Base-by-base conservation (phyloP, 192 early-diverging fungal species). In the Umbelopsis vinacea region DNA sequence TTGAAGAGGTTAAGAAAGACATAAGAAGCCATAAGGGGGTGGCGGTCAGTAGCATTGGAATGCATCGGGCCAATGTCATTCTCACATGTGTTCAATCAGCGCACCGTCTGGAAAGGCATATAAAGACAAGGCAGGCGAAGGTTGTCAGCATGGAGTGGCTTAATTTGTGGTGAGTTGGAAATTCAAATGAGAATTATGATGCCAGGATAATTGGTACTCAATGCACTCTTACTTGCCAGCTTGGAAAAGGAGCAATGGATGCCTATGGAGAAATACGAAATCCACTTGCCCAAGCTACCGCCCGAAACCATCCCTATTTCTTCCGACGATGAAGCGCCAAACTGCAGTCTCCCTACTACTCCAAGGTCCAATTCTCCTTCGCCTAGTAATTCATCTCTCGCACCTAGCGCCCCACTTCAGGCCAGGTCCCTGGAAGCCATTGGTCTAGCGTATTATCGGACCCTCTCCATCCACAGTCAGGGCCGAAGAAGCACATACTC, bases 21-120 rank as follows among this genome's bases (percentile, higher is more conserved):
- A 63, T 63, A 14, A 63, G 57, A 33, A 14, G 26, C 24, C 57
- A 63, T 37, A 63, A 63, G 15, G 57, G 57, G 4, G 57, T 63
- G 5, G 57, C 57, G 33, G 29, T 63, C 17, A 63, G 57, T 8
- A 8, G 57, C 57, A 63, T 63, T 63, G 57, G 57, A 6, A 63
- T 63, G 57, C 29, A 63, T 29, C 33, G 57, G 1, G 57, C 57
- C 3, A 63, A 63, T 63, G 57, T 63, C 57, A 63, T 63, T n/a
- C 29, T 63, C 4, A 63, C 57, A 29, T 19, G 33, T 19, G 57
- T 63, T 29, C 57, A 26, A 63, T 63, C 57, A 6, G 29, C 33
- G 26, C 29, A 63, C 15, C 57, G 57, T 11, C 57, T 63, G 26
- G 57, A 63, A 37, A 63, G 57, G 26, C 57, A 63, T 35, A 35